Base-by-base conservation (phyloP, 768 basidiomycete genomes). In the Tylopilus sp. region DNA sequence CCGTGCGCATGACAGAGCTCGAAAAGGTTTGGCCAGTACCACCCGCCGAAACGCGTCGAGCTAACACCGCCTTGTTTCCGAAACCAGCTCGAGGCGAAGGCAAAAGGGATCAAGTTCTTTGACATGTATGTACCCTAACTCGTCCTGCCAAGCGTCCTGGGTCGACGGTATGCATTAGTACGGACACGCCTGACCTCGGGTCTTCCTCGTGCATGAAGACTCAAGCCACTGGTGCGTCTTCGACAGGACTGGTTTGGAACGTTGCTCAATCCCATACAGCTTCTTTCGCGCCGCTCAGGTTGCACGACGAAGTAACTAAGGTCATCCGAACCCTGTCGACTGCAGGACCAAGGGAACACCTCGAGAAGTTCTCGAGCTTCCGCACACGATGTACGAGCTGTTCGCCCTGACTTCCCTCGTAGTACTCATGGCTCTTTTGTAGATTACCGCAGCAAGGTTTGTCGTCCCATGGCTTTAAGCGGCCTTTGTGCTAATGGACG, bases 1-100 rank as follows among this genome's bases (percentile, higher is more conserved):
- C 90, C 4, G 79, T 86, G 47, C 87, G 83, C 86, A 87, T 93
- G 74, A 82, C 92, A 14, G 94, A 97, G 71, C 72, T 88, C n/a
- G 86, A 94, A 61, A 97, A 96, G 85, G 89, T 87, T 28, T 10
- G 59, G 19, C 29, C 31, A 12, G 26, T 13, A 19, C 22, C 14
- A 8, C 21, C 10, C 19, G 17, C n/a, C 14, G 21, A 17, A 28
- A 6, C 16, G 16, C 22, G 3, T 19, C 17, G 19, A 34, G 42
- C 50, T 41, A 1, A 59, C 29, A 13, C 34, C 38, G 5, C 26
- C 2, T 38, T 40, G 5, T 24, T 16, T n/a, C n/a, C n/a, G n/a
- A 16, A 19, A 17, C 9, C 51, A 92, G 91, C 87, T 95, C 55
- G 74, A 83, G 63, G 79, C 84, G 55, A 95, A 89, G 71, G 84